Evolutionary conservation across 257 asterid species (phyloP), one percentile per base, ranked within the genome.

Genomic region (Gentiana macrophylla): DNA sequence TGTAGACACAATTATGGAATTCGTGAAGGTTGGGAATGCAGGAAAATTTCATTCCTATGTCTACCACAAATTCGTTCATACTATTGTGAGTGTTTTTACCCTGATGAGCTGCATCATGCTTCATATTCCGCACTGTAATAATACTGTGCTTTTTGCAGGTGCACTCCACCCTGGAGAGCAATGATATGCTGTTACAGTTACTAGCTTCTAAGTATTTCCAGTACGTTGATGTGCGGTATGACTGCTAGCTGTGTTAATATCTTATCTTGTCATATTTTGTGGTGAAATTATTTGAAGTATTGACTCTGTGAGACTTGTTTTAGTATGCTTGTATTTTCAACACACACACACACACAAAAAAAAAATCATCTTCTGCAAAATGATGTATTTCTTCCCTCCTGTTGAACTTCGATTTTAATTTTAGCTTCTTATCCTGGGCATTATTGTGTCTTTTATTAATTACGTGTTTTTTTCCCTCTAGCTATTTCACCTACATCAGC

Each of bases 211-310:
- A 87, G 68, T 87, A 91, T 72, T 86, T 87, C 70, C 72, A 60
- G 67, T 87, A 84, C 66, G 64, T 83, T 41, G 98, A 91, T 77
- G 81, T 87, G 53, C 61, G 98, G 98, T 90, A 78, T 32, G 89
- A 61, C 62, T 38, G 43, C 37, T 60, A 10, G 9, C 46, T 3
- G 6, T 24, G 24, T 24, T 24, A 24, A 24, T 24, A 24, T 24
- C 24, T 24, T 24, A 24, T 24, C 24, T 41, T 41, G 6, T 41
- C 9, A 5, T 41, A 5, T 41, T 41, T 41, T 41, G 46, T 5
- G 46, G 46, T 41, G 6, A 41, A 41, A 41, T 10, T 41, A 41
- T 7, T 41, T 5, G 9, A 41, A 41, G 9, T 5, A 41, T 41
- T 41, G 45, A 10, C 46, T 41, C 6, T 41, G 6, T 7, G 46